Conservation (phyloP, 306 rosid species). For the Casuarina equisetifolia region DNA sequence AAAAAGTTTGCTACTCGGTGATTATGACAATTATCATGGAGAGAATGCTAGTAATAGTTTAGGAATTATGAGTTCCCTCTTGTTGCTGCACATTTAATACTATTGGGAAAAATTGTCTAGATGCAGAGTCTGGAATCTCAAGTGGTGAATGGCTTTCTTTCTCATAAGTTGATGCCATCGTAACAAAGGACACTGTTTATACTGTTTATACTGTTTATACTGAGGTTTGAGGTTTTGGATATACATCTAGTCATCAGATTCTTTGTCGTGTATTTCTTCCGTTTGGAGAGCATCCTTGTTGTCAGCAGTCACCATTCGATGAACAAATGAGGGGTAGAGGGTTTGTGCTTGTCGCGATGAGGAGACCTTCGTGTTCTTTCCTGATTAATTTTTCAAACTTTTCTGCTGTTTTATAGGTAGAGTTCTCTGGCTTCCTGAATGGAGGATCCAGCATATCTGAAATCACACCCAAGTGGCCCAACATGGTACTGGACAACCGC, state of each 20-base stretch:
- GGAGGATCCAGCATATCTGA: slow-evolving; percentile 56
- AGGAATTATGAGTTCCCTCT: background rate
- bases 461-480: slow-evolving; percentile 49
- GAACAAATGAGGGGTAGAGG: no score
- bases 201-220: background rate
- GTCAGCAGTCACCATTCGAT: background rate
- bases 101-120: background rate
- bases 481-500: slow-evolving; percentile 38
- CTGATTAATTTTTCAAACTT: background rate
- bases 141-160: background rate
- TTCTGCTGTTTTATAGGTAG: slow-evolving; percentile 56
- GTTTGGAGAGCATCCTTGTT: background rate
- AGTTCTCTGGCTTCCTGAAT: slow-evolving; percentile 43
- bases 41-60: background rate
- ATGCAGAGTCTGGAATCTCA: background rate
- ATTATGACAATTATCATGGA: background rate
- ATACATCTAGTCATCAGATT: background rate
- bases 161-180: background rate
- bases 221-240: background rate
- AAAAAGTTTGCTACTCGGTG: background rate
- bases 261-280: background rate
- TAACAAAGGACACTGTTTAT: background rate
- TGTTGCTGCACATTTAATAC: background rate
- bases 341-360: background rate
- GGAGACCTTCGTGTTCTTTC: slow-evolving; percentile 15